These are phyloP conservation scores for Xylaria polymorpha DNA, from an alignment of 2,329 filamentous ascomycete species.

Conservation along the genomic window DNA sequence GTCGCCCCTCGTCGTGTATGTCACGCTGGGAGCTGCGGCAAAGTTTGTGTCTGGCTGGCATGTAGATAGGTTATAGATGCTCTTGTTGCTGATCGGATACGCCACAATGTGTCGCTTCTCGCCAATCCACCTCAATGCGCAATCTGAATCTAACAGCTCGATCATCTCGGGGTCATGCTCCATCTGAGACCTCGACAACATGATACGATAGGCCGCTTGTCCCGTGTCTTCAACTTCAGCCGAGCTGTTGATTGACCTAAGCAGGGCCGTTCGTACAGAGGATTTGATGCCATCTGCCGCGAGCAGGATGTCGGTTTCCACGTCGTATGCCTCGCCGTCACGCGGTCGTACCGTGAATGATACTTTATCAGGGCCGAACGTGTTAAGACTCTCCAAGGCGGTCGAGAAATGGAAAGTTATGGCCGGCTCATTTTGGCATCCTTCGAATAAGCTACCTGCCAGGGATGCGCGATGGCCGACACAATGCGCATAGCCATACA, in stretches of 20 bases:
- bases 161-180: slow-evolving; percentile 73
- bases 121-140: slow-evolving; percentile 80
- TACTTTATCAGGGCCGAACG: slow-evolving; percentile 63
- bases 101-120: slow-evolving; percentile 81
- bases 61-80: slow-evolving; percentile 73
- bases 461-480: slow-evolving; percentile 81
- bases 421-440: slow-evolving; percentile 70
- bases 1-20: slow-evolving; percentile 72
- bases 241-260: slow-evolving; percentile 62
- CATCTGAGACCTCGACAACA: slow-evolving; percentile 77
- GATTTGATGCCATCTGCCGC: slow-evolving; percentile 69
- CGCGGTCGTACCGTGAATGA: slow-evolving; percentile 71
- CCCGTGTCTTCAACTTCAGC: slow-evolving; percentile 74
- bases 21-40: slow-evolving; percentile 66
- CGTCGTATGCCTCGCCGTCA: slow-evolving; percentile 63
- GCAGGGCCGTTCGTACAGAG: slow-evolving; percentile 62
- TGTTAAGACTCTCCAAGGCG: slow-evolving; percentile 65
- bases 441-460: slow-evolving; percentile 75
- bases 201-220: slow-evolving; percentile 83
- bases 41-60: slow-evolving; percentile 72
- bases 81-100: slow-evolving; percentile 76
- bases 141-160: slow-evolving; percentile 73
- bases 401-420: slow-evolving; percentile 77
- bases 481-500: slow-evolving; percentile 82
- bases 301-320: slow-evolving; percentile 65